Evolutionary conservation across 345 rosid species (phyloP).

Genomic region (Citrus cavaleriei): DNA sequence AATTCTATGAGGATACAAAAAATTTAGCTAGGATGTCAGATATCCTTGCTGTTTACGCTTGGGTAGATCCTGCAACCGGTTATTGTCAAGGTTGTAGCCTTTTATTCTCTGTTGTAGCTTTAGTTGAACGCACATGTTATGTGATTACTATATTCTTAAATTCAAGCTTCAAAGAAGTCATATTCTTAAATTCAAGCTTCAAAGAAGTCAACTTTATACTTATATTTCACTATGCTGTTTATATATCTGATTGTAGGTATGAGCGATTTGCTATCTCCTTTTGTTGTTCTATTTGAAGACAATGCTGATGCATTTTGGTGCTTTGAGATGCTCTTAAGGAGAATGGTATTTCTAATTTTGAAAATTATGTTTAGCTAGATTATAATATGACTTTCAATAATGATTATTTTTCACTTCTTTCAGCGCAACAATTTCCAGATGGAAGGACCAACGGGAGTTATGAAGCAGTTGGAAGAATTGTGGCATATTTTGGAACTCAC

Average conservation of each 20-base stretch:
- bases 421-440: conserved; percentile 86
- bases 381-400: conserved; percentile 19
- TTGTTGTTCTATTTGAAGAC: conserved; percentile 88
- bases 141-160: neutral
- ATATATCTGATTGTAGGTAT: conserved; percentile 56
- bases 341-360: conserved; percentile 55
- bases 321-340: conserved; percentile 95
- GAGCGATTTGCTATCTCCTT: conserved; percentile 95
- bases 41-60: conserved; percentile 93
- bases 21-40: conserved; percentile 94
- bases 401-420: conserved; percentile 12
- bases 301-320: conserved; percentile 97
- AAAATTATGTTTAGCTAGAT: conserved; percentile 10
- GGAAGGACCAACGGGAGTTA: conserved; percentile 94
- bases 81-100: conserved; percentile 81
- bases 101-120: neutral
- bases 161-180: neutral
- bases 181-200: neutral
- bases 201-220: neutral
- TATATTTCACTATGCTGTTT: conserved; percentile 14
- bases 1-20: conserved; percentile 75
- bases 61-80: conserved; percentile 96
- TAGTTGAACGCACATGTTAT: neutral
- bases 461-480: conserved; percentile 79
- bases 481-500: conserved; percentile 79